Evolutionary conservation across 2,329 filamentous ascomycete species (phyloP).

Genomic region (Akanthomyces lecanii): DNA sequence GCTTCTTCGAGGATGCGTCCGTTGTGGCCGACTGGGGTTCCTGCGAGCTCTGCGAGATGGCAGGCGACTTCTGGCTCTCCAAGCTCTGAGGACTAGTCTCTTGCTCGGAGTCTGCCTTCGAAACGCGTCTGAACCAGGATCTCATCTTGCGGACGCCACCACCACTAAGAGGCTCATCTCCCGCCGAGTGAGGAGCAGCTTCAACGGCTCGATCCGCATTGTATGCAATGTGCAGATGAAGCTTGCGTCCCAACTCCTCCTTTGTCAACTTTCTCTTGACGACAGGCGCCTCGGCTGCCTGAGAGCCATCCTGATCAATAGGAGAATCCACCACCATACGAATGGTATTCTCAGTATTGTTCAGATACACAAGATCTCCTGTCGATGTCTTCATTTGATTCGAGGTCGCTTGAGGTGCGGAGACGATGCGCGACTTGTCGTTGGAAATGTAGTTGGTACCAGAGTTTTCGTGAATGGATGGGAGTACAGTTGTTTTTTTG

Average conservation of each 20-base stretch:
- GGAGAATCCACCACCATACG: slow-evolving; percentile 46
- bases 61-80: slow-evolving; percentile 17
- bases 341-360: slow-evolving; percentile 48
- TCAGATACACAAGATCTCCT: slow-evolving; percentile 41
- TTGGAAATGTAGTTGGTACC: slow-evolving; percentile 20
- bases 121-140: slow-evolving; percentile 49
- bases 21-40: slow-evolving; percentile 24
- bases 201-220: slow-evolving; percentile 20
- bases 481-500: slow-evolving; percentile 38
- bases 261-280: slow-evolving; percentile 36
- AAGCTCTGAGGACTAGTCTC: slow-evolving; percentile 4
- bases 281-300: slow-evolving; percentile 37
- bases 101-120: slow-evolving; percentile 30
- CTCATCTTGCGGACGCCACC: slow-evolving; percentile 41
- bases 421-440: slow-evolving; percentile 43
- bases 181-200: slow-evolving; percentile 18
- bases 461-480: slow-evolving; percentile 46
- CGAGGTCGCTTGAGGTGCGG: slow-evolving; percentile 38
- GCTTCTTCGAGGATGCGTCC: slow-evolving; percentile 41
- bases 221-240: slow-evolving; percentile 21
- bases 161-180: slow-evolving; percentile 19
- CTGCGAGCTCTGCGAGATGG: slow-evolving; percentile 25
- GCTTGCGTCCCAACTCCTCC: slow-evolving; percentile 22
- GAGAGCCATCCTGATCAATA: slow-evolving; percentile 34
- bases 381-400: slow-evolving; percentile 30